These are phyloP conservation scores for Liriodendron chinense DNA, from an alignment of 164 flowering plant species.

Conservation along the genomic window DNA sequence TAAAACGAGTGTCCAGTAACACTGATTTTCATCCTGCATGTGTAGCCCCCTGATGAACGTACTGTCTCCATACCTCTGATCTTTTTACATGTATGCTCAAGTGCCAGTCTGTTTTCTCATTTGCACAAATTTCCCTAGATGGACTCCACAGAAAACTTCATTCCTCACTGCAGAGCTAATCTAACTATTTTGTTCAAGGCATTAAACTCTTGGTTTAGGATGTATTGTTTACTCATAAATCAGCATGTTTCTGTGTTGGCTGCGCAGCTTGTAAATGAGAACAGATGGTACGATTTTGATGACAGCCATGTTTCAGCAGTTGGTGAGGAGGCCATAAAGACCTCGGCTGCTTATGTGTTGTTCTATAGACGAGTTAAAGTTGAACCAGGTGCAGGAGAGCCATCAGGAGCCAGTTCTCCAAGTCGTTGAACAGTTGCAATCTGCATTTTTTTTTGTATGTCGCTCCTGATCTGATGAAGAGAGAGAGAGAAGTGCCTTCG, in stretches of 20 bases:
- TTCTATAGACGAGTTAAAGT: constrained; percentile 66
- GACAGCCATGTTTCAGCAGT: constrained; percentile 76
- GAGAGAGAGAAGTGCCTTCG: background rate
- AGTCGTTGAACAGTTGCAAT: background rate
- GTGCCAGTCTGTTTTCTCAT: too few relatives aligned
- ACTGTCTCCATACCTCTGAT: too few relatives aligned
- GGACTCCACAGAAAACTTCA: too few relatives aligned
- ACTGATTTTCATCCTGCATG: too few relatives aligned
- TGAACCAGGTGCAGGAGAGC: constrained; percentile 27
- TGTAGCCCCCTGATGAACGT: too few relatives aligned
- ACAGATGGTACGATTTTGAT: constrained; percentile 92
- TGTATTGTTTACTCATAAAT: background rate
- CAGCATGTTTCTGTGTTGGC: background rate
- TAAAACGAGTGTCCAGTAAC: too few relatives aligned
- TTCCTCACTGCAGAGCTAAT: too few relatives aligned
- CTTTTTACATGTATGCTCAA: too few relatives aligned
- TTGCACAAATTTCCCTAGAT: too few relatives aligned
- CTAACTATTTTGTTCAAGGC: background rate
- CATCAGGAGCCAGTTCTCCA: constrained; percentile 17
- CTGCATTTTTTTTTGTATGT: background rate
- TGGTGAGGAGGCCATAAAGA: constrained; percentile 62
- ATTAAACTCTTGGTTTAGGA: background rate
- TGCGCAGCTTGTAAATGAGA: constrained; percentile 70
- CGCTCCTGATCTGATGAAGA: background rate
- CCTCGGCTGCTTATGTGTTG: constrained; percentile 86